Evolutionary conservation across 2,329 filamentous ascomycete genomes (phyloP).

Genomic region (Clonostachys chloroleuca): DNA sequence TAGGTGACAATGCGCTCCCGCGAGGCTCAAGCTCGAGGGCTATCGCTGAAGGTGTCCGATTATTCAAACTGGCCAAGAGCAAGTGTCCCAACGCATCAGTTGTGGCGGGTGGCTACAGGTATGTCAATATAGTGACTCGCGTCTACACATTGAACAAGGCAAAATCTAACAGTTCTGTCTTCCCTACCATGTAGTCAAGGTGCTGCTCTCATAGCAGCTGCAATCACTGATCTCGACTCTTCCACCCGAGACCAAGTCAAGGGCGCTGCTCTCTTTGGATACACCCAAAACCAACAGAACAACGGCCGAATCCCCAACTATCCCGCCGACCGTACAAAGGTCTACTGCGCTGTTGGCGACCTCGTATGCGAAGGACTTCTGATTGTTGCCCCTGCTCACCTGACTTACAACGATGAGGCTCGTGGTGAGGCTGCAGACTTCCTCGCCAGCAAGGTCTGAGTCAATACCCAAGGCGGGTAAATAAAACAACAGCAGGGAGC

Average conservation of each 20-base stretch:
- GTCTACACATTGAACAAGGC: not conserved
- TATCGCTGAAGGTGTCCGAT: conserved; percentile 31
- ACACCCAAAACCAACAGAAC: conserved; percentile 37
- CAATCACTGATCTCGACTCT: conserved; percentile 23
- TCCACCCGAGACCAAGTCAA: conserved; percentile 25
- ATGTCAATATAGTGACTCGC: not conserved
- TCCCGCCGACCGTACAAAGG: conserved; percentile 20
- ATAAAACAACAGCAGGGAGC: no score
- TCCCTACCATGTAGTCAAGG: conserved; percentile 22
- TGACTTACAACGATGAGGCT: conserved; percentile 15
- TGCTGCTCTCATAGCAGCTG: conserved; percentile 33
- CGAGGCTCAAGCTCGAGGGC: conserved; percentile 25
- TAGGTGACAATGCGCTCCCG: conserved; percentile 28
- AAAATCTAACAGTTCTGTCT: not conserved
- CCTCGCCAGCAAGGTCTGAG: conserved; percentile 6
- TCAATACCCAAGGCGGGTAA: no score
- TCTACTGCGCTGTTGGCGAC: conserved; percentile 31
- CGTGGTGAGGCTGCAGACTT: conserved; percentile 1
- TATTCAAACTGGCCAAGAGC: conserved; percentile 30
- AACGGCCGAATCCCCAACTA: conserved; percentile 29
- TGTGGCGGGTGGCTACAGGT: conserved; percentile 32
- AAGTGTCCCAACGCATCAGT: conserved; percentile 39
- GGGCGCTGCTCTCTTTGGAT: conserved; percentile 30
- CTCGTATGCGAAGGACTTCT: conserved; percentile 28
- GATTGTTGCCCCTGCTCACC: conserved; percentile 24